Evolutionary conservation across 148 eudicot species (phyloP), one percentile per base, ranked within the genome.

Genomic region (Euryodendron excelsum): DNA sequence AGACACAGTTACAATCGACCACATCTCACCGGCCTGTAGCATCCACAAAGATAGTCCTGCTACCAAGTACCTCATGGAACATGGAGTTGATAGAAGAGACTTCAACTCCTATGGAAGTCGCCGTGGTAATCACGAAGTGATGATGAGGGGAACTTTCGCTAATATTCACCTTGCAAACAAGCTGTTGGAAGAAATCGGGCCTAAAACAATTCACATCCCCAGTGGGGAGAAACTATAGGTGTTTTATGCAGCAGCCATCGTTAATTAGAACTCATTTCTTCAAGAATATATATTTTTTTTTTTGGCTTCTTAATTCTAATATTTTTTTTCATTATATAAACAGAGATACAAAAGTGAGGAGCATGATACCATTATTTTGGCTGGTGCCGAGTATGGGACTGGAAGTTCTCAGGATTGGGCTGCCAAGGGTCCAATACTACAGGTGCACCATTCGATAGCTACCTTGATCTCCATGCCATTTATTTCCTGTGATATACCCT

Each of bases 321-420:
- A 18, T 21, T 5, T 60, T 60, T 33, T 17, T 55, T 15, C 11
- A 3, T 39, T n/a, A 12, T 58, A 15, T 3, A 21, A 39, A 60
- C 67, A 61, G 78, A 44, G 44, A 39, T 60, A 75, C 56, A 75
- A 75, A 56, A 47, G 34, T 61, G 78, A 61, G 33, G 69, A 41
- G n/a, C 27, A 75, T 25, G 78, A 61, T 61, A 60, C 78, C 69
- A 60, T 60, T 39, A 62, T 75, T 30, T 75, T 75, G 78, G 78
- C 52, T 4, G 59, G 78, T 0, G 69, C 68, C 3, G 78, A 62
- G 18, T 75, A 61, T 15, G 56, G 69, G 25, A 75, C 69, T 5
- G 69, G 68, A 59, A 75, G 69, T 44, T 75, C 78, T 30, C 68
- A 41, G 69, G 56, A 62, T 31, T 75, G 78, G 78, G 78, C 59